A percentile compares a stretch with the other conserved stretches of the same genome.
Conservation (phyloP, 768 basidiomycete genomes). For the Leccinum arenicola region DNA sequence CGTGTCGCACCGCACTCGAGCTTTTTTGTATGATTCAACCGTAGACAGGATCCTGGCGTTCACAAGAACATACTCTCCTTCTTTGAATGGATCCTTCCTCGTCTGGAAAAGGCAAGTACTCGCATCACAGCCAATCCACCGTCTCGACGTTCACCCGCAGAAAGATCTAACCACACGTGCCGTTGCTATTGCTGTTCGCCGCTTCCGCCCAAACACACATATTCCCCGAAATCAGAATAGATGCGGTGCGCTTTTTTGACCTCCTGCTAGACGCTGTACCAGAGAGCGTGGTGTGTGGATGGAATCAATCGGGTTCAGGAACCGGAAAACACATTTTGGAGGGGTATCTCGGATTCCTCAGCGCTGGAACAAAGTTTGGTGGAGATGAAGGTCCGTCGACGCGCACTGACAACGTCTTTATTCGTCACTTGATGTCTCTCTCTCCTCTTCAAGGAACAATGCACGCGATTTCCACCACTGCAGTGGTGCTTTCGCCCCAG, state of each 20-base stretch:
- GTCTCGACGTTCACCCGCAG: conserved; percentile 37
- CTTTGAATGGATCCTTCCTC: conserved; percentile 69
- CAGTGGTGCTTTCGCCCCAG: conserved; percentile 60
- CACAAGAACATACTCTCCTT: conserved; percentile 71
- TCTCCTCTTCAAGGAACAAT: conserved; percentile 21
- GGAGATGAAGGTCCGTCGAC: conserved; percentile 47
- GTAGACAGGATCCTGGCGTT: conserved; percentile 69
- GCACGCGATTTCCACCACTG: conserved; percentile 57
- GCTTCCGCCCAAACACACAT: conserved; percentile 93
- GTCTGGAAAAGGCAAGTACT: conserved; percentile 51
- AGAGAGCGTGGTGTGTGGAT: conserved; percentile 60
- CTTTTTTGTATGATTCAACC: not conserved
- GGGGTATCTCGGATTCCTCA: conserved; percentile 79
- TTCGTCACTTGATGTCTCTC: not conserved
- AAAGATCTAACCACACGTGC: conserved; percentile 72
- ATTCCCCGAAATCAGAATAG: conserved; percentile 91
- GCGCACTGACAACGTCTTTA: not conserved
- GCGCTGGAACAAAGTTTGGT: conserved; percentile 60
- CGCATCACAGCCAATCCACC: not conserved
- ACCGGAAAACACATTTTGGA: conserved; percentile 68
- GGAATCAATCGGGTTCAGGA: conserved; percentile 50
- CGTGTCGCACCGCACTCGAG: conserved; percentile 14
- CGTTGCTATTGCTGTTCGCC: conserved; percentile 76
- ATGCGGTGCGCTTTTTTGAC: conserved; percentile 79
- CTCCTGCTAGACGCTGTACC: conserved; percentile 73